A percentile compares a stretch with the other conserved stretches of the same genome.
Conservation (phyloP, 1,284 basidiomycete species). For the Cerioporus squamosus region DNA sequence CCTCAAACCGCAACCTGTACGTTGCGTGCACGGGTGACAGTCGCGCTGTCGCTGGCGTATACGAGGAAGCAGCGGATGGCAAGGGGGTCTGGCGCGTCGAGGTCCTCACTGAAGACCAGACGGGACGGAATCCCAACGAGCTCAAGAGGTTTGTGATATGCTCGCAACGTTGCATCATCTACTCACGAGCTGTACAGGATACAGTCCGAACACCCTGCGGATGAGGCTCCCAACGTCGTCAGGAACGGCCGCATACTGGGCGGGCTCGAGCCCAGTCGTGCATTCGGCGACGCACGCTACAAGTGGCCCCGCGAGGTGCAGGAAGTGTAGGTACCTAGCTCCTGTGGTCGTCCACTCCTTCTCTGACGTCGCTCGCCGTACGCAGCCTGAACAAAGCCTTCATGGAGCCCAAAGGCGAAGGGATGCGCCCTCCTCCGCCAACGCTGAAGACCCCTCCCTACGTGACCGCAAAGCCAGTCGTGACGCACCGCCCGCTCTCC, state of each 20-base stretch:
- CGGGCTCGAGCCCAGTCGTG: conserved; percentile 92
- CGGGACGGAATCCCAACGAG: conserved; percentile 89
- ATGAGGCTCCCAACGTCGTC: conserved; percentile 85
- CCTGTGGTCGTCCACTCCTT: not conserved
- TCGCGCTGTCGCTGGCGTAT: conserved; percentile 94
- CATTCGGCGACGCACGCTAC: conserved; percentile 95
- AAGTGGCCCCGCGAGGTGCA: conserved; percentile 84
- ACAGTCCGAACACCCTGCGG: conserved; percentile 85
- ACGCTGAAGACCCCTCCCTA: conserved; percentile 91
- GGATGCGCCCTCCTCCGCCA: conserved; percentile 62
- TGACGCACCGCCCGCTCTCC: conserved; percentile 78
- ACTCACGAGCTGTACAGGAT: conserved; percentile 55
- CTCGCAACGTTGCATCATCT: not conserved
- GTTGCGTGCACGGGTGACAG: conserved; percentile 95
- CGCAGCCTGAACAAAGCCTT: conserved; percentile 70
- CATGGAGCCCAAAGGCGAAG: conserved; percentile 62
- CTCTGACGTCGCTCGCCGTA: not conserved
- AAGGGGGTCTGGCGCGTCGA: conserved; percentile 84
- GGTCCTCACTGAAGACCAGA: conserved; percentile 94
- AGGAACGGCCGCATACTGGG: conserved; percentile 88
- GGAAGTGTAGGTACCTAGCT: conserved; percentile 57
- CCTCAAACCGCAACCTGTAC: conserved; percentile 79
- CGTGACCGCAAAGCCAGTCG: conserved; percentile 88
- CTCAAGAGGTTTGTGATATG: conserved; percentile 54
- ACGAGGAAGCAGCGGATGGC: conserved; percentile 69